These are phyloP conservation scores for Plasmodium sp. DNA, from an alignment of 169 alveolate genomes.

Conservation along the genomic window DNA sequence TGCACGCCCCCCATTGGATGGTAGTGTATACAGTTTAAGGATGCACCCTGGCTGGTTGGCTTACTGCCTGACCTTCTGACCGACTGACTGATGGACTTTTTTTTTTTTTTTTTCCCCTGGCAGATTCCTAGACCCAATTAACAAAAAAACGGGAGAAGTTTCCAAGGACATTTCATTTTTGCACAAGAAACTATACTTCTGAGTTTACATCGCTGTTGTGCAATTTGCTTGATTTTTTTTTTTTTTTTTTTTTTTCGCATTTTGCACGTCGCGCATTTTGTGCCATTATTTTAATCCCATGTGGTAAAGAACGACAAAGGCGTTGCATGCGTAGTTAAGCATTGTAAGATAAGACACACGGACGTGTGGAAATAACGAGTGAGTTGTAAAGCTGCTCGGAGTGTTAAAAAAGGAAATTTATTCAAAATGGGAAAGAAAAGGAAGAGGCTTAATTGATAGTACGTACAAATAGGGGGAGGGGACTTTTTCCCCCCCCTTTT, in stretches of 20 bases:
- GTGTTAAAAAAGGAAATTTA: not conserved
- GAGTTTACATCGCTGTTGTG: not conserved
- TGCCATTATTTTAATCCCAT: not conserved
- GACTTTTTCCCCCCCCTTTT: not conserved
- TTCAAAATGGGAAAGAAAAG: not conserved
- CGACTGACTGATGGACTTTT: not conserved
- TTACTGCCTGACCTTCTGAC: too few species aligned
- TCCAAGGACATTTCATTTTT: slow-evolving; percentile 74
- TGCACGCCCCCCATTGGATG: not conserved
- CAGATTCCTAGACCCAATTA: slow-evolving; percentile 70
- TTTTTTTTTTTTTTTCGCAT: not conserved
- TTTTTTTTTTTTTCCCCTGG: not conserved
- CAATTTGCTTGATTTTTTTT: slow-evolving; percentile 6
- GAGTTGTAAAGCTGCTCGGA: not conserved
- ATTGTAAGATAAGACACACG: slow-evolving; percentile 5
- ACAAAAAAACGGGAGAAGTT: slow-evolving; percentile 73
- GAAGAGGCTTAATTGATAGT: not conserved
- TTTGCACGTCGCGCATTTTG: not conserved
- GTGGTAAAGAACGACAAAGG: not conserved
- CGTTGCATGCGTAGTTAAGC: not conserved
- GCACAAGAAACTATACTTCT: slow-evolving; percentile 72
- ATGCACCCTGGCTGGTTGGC: not conserved
- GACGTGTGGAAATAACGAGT: slow-evolving; percentile 15
- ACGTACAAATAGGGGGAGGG: not conserved
- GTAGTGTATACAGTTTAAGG: not conserved